Evolutionary conservation across 495 filamentous ascomycete genomes (phyloP).

Genomic region (Letharia columbiana): DNA sequence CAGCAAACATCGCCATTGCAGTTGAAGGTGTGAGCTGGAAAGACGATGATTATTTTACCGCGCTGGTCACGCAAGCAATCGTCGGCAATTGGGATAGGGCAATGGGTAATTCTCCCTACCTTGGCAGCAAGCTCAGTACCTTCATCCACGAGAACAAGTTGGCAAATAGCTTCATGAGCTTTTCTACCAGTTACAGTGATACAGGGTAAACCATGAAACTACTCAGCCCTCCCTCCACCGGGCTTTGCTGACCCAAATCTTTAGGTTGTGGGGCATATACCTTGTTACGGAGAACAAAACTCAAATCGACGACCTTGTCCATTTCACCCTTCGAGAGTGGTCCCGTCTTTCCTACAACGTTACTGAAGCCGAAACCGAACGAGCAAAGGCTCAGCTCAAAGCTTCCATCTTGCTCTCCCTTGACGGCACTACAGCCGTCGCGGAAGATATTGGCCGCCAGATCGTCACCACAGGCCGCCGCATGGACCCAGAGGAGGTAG

Average conservation of each 20-base stretch:
- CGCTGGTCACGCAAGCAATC: constrained; percentile 93
- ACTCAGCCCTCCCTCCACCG: background rate
- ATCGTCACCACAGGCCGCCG: constrained; percentile 94
- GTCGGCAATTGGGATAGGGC: constrained; percentile 99
- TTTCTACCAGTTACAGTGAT: constrained; percentile 98
- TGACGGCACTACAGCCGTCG: constrained; percentile 92
- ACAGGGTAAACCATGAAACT: constrained; percentile 62
- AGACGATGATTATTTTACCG: constrained; percentile 98
- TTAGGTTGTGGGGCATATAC: constrained; percentile 98
- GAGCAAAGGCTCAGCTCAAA: constrained; percentile 98
- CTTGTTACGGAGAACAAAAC: constrained; percentile 84
- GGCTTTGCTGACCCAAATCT: constrained; percentile 14
- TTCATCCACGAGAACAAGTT: constrained; percentile 88
- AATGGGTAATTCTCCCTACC: constrained; percentile 91
- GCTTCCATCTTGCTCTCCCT: constrained; percentile 93
- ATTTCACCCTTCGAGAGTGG: constrained; percentile 98
- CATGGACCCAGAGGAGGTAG: constrained; percentile 86
- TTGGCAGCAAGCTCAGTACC: constrained; percentile 94
- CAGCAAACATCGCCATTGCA: constrained; percentile 95
- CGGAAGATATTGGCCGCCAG: constrained; percentile 97
- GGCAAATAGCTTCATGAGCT: constrained; percentile 99
- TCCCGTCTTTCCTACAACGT: constrained; percentile 81
- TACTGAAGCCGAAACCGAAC: constrained; percentile 84
- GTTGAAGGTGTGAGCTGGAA: constrained; percentile 99
- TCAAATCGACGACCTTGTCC: constrained; percentile 84